These are phyloP conservation scores for Oenanthe sinensis DNA, from an alignment of 129 eudicot genomes.

Conservation along the genomic window DNA sequence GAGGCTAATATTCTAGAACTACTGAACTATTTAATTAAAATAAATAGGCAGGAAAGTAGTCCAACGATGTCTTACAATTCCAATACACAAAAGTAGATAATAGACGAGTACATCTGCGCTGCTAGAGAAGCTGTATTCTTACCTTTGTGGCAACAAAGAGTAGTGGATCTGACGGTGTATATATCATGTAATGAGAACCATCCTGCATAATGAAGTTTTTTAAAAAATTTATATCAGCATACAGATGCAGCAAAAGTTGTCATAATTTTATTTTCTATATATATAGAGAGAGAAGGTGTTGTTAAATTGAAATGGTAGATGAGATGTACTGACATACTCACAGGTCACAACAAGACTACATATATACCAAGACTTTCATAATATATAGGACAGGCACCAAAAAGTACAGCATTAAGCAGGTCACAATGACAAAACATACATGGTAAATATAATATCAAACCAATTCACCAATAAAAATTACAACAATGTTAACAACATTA, in stretches of 20 bases:
- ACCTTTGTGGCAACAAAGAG: constrained; percentile 89
- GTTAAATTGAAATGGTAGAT: not conserved
- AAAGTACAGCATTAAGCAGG: not conserved
- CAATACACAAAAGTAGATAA: not conserved
- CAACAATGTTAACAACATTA: not conserved
- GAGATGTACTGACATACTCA: not conserved
- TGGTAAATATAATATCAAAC: not conserved
- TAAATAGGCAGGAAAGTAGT: not conserved
- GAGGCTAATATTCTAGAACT: not conserved
- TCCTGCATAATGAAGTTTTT: constrained; percentile 38
- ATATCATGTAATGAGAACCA: constrained; percentile 94
- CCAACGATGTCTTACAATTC: not conserved
- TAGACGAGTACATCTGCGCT: not conserved
- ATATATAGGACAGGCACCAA: not conserved
- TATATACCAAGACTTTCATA: not conserved
- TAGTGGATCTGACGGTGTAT: constrained; percentile 92
- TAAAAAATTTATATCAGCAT: constrained; percentile 1
- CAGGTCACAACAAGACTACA: not conserved
- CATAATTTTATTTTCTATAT: not conserved
- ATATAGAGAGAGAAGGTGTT: not conserved
- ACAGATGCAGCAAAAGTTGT: not conserved
- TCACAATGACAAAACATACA: not conserved
- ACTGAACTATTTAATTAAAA: not conserved
- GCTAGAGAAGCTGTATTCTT: constrained; percentile 1
- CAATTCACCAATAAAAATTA: not conserved